Evolutionary conservation across 2,329 filamentous ascomycete species (phyloP).

Genomic region (Alternaria dauci): DNA sequence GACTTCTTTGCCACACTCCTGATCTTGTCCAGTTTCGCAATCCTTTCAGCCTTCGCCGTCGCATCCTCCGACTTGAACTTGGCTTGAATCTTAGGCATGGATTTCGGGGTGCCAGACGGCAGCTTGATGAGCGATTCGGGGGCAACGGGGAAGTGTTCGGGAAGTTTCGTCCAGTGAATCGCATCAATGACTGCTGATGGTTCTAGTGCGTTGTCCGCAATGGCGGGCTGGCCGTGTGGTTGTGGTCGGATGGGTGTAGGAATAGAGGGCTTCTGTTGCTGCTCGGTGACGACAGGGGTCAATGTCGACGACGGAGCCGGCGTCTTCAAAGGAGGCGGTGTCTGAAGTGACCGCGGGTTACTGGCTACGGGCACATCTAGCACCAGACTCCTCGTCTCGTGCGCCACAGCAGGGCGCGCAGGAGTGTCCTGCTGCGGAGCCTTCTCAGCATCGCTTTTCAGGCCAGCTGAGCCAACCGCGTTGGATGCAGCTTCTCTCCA

Average conservation of each 20-base stretch:
- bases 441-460: conserved; percentile 28
- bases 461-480: conserved; percentile 29
- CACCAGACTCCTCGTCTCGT: conserved; percentile 45
- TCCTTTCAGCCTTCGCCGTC: conserved; percentile 62
- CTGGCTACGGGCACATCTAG: conserved; percentile 44
- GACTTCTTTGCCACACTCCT: conserved; percentile 78
- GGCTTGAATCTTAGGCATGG: conserved; percentile 80
- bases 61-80: conserved; percentile 71
- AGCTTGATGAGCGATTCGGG: conserved; percentile 75
- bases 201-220: conserved; percentile 31
- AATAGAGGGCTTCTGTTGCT: conserved; percentile 27
- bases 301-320: conserved; percentile 20
- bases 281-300: conserved; percentile 19
- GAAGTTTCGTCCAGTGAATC: conserved; percentile 76
- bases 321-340: conserved; percentile 41
- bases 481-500: conserved; percentile 38
- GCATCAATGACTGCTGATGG: conserved; percentile 31
- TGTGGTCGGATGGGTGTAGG: conserved; percentile 24
- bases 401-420: conserved; percentile 36
- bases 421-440: conserved; percentile 28
- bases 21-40: conserved; percentile 71
- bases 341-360: conserved; percentile 31
- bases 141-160: conserved; percentile 80
- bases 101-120: conserved; percentile 73
- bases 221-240: conserved; percentile 23